These are phyloP conservation scores for Porogramme epimiltina DNA, from an alignment of 1,284 basidiomycete genomes.

Conservation along the genomic window DNA sequence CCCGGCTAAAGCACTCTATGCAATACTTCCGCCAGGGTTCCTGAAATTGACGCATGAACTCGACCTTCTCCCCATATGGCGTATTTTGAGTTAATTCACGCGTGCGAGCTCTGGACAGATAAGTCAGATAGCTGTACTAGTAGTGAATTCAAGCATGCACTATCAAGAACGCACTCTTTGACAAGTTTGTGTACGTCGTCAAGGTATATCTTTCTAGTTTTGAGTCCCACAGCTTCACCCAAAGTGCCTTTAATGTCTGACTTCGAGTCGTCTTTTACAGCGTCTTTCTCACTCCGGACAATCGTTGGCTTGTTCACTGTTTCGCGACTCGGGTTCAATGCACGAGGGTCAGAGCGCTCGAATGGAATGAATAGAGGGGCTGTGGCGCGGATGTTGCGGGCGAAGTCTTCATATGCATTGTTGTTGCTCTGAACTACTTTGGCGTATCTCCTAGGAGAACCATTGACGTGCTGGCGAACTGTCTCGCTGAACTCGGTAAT, in stretches of 20 bases:
- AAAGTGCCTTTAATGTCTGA: no score
- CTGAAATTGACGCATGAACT: constrained; percentile 43
- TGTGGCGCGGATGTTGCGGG: constrained; percentile 38
- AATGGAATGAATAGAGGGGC: constrained; percentile 38
- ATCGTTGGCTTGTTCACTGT: no score
- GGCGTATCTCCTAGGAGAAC: constrained; percentile 32
- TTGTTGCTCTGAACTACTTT: constrained; percentile 39
- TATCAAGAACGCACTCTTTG: constrained; percentile 13
- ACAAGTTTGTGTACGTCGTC: constrained; percentile 23
- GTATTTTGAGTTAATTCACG: constrained; percentile 57
- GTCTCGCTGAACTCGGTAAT: constrained; percentile 46
- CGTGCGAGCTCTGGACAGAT: constrained; percentile 38
- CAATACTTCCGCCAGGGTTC: constrained; percentile 41
- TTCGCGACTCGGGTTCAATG: no score
- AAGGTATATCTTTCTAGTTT: no score
- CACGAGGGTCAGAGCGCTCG: no score
- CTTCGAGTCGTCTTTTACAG: no score
- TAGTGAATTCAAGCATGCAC: neutral
- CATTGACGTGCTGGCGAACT: constrained; percentile 39
- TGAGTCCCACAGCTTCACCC: no score
- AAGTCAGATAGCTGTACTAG: no score
- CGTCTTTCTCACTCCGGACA: no score
- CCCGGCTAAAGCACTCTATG: constrained; percentile 39
- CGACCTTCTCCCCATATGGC: constrained; percentile 51
- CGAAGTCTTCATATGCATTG: constrained; percentile 36